Conservation (phyloP, 495 filamentous ascomycete species). For the Podospora australis region DNA sequence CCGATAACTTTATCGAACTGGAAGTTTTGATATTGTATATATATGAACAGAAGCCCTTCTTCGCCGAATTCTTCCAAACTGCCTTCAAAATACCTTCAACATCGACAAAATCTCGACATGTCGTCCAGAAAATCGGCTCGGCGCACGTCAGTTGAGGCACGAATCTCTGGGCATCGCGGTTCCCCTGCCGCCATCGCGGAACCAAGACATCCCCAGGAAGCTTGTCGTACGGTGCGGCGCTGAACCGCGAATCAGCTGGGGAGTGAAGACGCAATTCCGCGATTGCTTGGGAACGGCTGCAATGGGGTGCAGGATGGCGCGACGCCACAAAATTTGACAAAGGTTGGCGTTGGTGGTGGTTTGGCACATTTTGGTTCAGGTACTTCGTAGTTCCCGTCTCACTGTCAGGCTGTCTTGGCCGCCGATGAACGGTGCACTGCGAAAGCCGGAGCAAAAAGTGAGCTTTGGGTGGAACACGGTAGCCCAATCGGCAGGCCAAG, state of each 20-base stretch:
- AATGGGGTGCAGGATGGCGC: constrained; percentile 2
- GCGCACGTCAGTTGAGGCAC: constrained; percentile 8
- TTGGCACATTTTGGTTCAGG: no score
- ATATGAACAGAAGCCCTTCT: no score
- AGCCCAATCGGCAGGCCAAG: no score
- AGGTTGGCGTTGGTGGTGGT: not conserved
- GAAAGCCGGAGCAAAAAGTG: no score
- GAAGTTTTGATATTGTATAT: no score
- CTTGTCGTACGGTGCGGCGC: constrained; percentile 8
- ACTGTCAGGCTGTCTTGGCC: no score
- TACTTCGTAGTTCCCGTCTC: no score
- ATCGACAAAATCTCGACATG: not conserved
- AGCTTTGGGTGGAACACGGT: no score
- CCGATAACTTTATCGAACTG: no score
- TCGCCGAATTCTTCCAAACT: constrained; percentile 9
- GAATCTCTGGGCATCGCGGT: constrained; percentile 17
- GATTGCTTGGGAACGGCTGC: not conserved
- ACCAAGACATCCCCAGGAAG: constrained; percentile 16
- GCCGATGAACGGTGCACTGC: no score
- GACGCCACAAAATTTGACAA: not conserved
- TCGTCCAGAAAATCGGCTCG: constrained; percentile 8
- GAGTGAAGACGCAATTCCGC: not conserved
- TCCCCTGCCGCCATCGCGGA: constrained; percentile 9
- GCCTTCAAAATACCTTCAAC: constrained; percentile 7
- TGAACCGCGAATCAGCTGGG: constrained; percentile 3